A percentile compares a stretch with the other conserved stretches of the same genome.
phyloP scores from a whole-genome alignment of 768 basidiomycete genomes.

The Russula dissimulans region DNA sequence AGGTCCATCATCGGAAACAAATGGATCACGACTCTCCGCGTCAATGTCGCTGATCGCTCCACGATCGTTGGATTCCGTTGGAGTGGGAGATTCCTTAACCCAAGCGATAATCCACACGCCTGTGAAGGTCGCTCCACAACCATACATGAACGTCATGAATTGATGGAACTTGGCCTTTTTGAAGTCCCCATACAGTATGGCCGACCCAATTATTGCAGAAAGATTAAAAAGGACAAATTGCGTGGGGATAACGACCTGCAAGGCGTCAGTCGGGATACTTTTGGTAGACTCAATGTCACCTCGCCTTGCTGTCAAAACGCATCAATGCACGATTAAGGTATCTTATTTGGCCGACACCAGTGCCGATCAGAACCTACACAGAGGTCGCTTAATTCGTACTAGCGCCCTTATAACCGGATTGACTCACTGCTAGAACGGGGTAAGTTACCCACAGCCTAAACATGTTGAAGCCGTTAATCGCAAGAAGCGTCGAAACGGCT shows the following conservation, averaged over 20 bases:
- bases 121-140: conserved; percentile 79
- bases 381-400: background rate
- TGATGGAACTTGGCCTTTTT: conserved; percentile 71
- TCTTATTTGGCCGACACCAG: conserved; percentile 75
- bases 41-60: conserved; percentile 25
- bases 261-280: background rate
- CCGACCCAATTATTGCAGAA: conserved; percentile 86
- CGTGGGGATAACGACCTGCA: conserved; percentile 79
- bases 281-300: background rate
- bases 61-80: conserved; percentile 21
- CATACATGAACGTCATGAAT: conserved; percentile 76
- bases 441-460: conserved; percentile 80
- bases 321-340: conserved; percentile 84
- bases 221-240: conserved; percentile 95
- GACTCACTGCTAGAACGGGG: conserved; percentile 57
- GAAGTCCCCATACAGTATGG: conserved; percentile 93
- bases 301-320: conserved; percentile 86
- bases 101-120: conserved; percentile 87
- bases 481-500: conserved; percentile 79
- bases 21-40: conserved; percentile 18
- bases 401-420: background rate
- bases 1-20: conserved; percentile 20
- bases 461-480: conserved; percentile 65
- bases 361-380: conserved; percentile 54
- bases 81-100: conserved; percentile 26